Evolutionary conservation across 73 alveolate species (phyloP).

Genomic region (Diophrys sp.): DNA sequence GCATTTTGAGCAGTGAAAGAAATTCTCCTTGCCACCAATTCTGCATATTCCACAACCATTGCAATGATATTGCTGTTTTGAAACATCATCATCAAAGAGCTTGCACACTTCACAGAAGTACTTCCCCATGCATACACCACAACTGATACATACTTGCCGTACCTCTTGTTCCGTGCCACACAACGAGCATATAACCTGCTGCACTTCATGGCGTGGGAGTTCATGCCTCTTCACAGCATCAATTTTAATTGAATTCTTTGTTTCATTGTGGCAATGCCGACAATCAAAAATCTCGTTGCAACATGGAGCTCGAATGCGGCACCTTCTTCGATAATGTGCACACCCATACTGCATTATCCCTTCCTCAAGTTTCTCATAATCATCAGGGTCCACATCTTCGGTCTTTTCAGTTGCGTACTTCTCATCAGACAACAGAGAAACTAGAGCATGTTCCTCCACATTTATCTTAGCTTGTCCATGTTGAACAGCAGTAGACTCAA

Average conservation of each 20-base stretch:
- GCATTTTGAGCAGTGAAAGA: slow-evolving; percentile 63
- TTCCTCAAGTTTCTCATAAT: slow-evolving; percentile 3
- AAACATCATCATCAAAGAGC: slow-evolving; percentile 34
- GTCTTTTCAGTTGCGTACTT: no score
- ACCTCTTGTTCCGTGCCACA: slow-evolving; percentile 7
- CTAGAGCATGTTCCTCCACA: no score
- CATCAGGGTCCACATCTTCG: no score
- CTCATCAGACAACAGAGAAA: no score
- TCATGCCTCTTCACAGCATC: slow-evolving; percentile 44
- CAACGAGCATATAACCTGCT: slow-evolving; percentile 10
- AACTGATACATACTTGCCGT: slow-evolving; percentile 9
- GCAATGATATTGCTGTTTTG: slow-evolving; percentile 36
- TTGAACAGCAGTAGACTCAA: no score
- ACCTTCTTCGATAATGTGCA: slow-evolving; percentile 67
- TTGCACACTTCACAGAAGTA: slow-evolving; percentile 34
- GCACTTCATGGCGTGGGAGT: slow-evolving; percentile 5
- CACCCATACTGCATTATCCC: slow-evolving; percentile 48
- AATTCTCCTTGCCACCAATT: slow-evolving; percentile 73
- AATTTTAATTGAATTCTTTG: slow-evolving; percentile 51
- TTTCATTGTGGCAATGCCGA: slow-evolving; percentile 83
- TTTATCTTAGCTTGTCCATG: no score
- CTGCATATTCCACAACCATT: slow-evolving; percentile 66
- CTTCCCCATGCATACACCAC: slow-evolving; percentile 21
- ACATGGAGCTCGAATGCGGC: slow-evolving; percentile 58
- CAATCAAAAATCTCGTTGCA: slow-evolving; percentile 78